Percentiles rank a stretch among this genome's conserved stretches.
phyloP scores from a whole-genome alignment of 176 grass and related monocot genomes.

The Aegilops tauschii region DNA sequence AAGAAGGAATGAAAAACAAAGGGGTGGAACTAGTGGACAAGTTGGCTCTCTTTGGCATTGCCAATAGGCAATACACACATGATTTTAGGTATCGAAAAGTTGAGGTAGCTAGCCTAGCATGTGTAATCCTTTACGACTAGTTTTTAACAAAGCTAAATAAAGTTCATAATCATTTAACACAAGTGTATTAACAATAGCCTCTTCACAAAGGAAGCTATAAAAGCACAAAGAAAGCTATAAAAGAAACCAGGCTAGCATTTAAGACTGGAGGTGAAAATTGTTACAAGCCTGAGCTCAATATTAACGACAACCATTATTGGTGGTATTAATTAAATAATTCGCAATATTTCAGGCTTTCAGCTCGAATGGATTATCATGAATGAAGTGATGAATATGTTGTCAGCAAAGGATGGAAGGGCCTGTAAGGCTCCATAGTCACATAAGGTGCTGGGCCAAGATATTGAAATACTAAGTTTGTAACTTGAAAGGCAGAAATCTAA shows the following conservation, averaged over 20 bases:
- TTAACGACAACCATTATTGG: not conserved
- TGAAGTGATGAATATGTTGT: not conserved
- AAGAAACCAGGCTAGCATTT: slow-evolving; percentile 1
- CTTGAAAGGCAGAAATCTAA: not conserved
- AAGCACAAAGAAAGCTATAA: not conserved
- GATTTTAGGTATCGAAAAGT: not conserved
- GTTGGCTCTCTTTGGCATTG: not conserved
- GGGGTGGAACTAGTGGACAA: not conserved
- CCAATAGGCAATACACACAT: not conserved
- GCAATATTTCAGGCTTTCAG: not conserved
- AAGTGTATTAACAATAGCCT: no score
- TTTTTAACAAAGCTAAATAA: not conserved
- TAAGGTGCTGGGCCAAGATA: not conserved
- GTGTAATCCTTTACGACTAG: not conserved
- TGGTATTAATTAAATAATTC: not conserved
- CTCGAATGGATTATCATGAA: not conserved
- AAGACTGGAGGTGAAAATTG: not conserved
- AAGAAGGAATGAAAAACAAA: not conserved
- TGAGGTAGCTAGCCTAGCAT: not conserved
- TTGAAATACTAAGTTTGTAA: not conserved
- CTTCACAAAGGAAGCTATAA: not conserved
- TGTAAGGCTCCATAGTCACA: not conserved
- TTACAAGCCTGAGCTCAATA: not conserved
- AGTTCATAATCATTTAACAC: not conserved
- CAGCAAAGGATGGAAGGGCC: not conserved